Evolutionary conservation across 768 basidiomycete genomes (phyloP), one percentile per base, ranked within the genome.

Genomic region (Candolleomyces efflorescens): DNA sequence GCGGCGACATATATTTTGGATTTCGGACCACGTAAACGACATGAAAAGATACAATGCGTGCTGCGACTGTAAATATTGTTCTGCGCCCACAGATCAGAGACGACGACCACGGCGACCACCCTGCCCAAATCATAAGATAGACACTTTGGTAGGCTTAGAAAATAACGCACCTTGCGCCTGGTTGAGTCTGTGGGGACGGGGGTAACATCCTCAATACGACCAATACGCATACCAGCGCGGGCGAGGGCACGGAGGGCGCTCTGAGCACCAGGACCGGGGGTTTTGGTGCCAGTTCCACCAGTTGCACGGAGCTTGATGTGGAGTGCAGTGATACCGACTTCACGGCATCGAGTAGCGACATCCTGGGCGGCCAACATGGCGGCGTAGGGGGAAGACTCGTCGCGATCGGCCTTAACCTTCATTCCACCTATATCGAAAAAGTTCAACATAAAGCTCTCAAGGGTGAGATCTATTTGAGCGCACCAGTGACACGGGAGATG

Each of bases 321-420:
- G 63, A 98, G 89, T 55, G 96, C 96, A 63, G 92, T 98, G 77
- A 99, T 90, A 56, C 97, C 97, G 66, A 98, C 92, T 78, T 98
- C 97, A 71, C 92, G 91, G 89, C 97, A 99, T 65, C 95, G 92
- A 53, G 81, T 73, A 59, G 96, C 96, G 64, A 94, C 94, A 67
- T 98, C 96, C 80, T 98, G 96, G 44, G 96, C 94, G 55, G 96
- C 96, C 73, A 98, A 81, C 95, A 97, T 96, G 72, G 95, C 94
- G 53, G 94, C 93, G 71, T 97, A 92, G 17, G 92, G 92, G 22
- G 95, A 98, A 43, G 94, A 98, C 79, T 99, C 97, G 79, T 99
- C 97, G 77, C 97, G 90, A 77, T 99, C 97, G 12, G 96, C 97
- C 82, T 98, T 99, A 78, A 99, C 97, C 82, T 98, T 98, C 97